A percentile compares a stretch with the other conserved stretches of the same genome.
Conservation (phyloP, 2,329 filamentous ascomycete species). For the Paecilomyces sp. region DNA sequence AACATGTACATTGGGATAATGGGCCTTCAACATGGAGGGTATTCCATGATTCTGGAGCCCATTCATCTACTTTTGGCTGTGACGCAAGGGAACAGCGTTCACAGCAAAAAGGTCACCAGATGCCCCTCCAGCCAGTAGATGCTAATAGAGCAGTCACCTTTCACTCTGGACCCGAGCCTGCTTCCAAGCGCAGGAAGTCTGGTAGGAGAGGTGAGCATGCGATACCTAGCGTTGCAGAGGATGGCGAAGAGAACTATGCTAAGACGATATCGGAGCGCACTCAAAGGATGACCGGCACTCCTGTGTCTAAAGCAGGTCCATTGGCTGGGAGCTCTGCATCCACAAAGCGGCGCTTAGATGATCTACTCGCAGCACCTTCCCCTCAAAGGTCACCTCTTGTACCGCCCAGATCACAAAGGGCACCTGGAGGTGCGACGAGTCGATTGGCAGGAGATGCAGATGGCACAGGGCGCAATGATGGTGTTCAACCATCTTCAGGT, state of each 20-base stretch:
- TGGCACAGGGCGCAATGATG: no score
- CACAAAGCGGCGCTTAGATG: constrained; percentile 18
- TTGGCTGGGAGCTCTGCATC: background rate
- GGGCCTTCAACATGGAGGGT: background rate
- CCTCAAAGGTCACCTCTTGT: constrained; percentile 15
- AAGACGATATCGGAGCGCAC: background rate
- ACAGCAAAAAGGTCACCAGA: background rate
- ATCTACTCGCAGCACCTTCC: constrained; percentile 23
- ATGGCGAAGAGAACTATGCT: constrained; percentile 32
- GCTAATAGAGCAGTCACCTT: constrained; percentile 13
- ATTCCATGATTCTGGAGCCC: background rate
- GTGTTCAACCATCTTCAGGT: background rate
- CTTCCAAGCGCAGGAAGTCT: constrained; percentile 31
- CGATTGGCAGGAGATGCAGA: background rate
- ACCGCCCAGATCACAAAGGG: background rate
- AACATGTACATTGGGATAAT: constrained; percentile 8
- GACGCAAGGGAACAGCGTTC: background rate
- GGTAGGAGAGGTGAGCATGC: constrained; percentile 21
- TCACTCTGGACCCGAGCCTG: constrained; percentile 5
- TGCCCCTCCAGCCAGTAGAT: constrained; percentile 21
- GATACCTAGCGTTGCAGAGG: constrained; percentile 43
- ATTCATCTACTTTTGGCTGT: background rate
- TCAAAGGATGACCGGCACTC: background rate
- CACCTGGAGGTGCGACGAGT: background rate
- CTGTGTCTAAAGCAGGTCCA: background rate